Base-by-base conservation (phyloP, 2,329 filamentous ascomycete species). In the Atkinsonella hypoxylon region DNA sequence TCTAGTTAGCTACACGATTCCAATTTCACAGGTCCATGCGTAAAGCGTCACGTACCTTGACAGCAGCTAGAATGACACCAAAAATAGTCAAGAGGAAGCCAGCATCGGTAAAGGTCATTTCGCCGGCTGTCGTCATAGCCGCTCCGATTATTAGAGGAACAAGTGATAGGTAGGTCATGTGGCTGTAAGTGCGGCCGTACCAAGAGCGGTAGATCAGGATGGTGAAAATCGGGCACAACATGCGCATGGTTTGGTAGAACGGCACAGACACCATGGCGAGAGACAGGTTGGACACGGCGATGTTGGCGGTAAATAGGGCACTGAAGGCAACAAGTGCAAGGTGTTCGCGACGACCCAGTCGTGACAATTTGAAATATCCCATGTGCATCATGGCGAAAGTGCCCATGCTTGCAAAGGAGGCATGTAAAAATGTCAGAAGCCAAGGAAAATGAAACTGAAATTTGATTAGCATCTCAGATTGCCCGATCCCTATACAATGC, bases 241-340 rank as follows among this genome's bases (percentile, higher is more conserved):
- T 80, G 55, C 79, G 74, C 63, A 82, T 75, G 52, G 81, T 78
- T 62, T 83, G 79, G 63, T 82, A 81, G 64, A 83, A 83, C 2
- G 80, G 76, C n/a, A 83, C 76, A 0, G 79, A 82, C 38, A 80
- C 78, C 72, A 79, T 73, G 53, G 68, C 69, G 38, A 82, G 69
- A n/a, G 78, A 81, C 22, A 81, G 70, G 63, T 82, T 82, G n/a
- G 77, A 80, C 44, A 81, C 74, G 52, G 79, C 79, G 56, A 82
- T 81, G 63, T 82, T 82, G 61, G 78, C 70, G 15, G 79, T 82
- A 64, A 81, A 82, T 8, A 82, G 70, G 40, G 75, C 68, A 36
- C 79, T 82, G 62, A 82, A 82, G 45, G 74, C 70, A 32, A 79
- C 64, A 40, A 81, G 70, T n/a, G 73, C 70, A 41, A 78, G 61